Conservation (phyloP, 2,329 filamentous ascomycete species). For the Diaporthe vaccinii region DNA sequence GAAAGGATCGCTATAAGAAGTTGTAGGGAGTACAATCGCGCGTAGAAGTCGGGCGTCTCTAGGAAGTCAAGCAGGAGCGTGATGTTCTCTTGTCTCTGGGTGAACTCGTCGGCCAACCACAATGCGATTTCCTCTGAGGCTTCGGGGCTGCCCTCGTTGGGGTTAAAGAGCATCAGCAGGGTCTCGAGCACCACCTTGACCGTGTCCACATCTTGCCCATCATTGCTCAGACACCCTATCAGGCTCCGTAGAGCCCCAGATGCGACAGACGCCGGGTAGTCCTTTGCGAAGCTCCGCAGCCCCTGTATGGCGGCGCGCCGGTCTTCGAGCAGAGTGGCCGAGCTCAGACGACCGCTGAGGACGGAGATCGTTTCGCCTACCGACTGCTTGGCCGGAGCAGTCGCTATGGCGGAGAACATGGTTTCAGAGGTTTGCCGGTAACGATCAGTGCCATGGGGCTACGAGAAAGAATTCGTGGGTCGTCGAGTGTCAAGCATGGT, state of each 20-base stretch:
- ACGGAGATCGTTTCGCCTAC: slow-evolving; percentile 94
- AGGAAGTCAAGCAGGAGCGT: slow-evolving; percentile 90
- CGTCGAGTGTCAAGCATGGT: slow-evolving; percentile 29
- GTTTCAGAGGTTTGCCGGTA: slow-evolving; percentile 41
- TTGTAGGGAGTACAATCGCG: slow-evolving; percentile 90
- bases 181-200: slow-evolving; percentile 96
- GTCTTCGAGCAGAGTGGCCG: slow-evolving; percentile 93
- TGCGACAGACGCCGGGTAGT: slow-evolving; percentile 95
- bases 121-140: slow-evolving; percentile 95
- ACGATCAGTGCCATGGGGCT: slow-evolving; percentile 38
- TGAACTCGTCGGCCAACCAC: slow-evolving; percentile 98
- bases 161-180: slow-evolving; percentile 89
- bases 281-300: slow-evolving; percentile 94
- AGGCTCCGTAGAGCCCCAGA: slow-evolving; percentile 91
- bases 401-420: slow-evolving; percentile 73
- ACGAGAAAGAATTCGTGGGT: slow-evolving; percentile 6
- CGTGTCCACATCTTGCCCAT: slow-evolving; percentile 95
- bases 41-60: slow-evolving; percentile 89
- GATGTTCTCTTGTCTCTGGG: slow-evolving; percentile 97
- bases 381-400: slow-evolving; percentile 93
- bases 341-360: slow-evolving; percentile 87
- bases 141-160: slow-evolving; percentile 82
- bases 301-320: slow-evolving; percentile 93
- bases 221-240: slow-evolving; percentile 86
- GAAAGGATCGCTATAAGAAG: slow-evolving; percentile 87